Conservation (phyloP, 169 alveolate genomes). For the Cryptosporidium parvum region DNA sequence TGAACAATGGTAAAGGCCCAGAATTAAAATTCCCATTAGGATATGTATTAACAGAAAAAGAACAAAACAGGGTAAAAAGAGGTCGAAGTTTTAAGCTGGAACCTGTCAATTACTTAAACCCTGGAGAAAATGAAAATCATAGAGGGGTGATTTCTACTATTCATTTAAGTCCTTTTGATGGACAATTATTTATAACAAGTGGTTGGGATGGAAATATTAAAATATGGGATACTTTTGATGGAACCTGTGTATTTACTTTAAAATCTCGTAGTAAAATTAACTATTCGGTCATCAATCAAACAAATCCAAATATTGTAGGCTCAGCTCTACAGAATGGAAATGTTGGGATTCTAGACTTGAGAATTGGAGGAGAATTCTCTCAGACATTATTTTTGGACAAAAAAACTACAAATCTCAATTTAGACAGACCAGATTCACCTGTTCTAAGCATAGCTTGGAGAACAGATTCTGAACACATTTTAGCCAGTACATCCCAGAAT, state of each 20-base stretch:
- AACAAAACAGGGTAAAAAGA: slow-evolving; percentile 6
- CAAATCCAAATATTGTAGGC: slow-evolving; percentile 21
- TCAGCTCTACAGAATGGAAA: slow-evolving; percentile 43
- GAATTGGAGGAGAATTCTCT: slow-evolving; percentile 55
- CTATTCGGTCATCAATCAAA: not conserved
- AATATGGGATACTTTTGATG: slow-evolving; percentile 59
- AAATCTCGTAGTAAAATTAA: slow-evolving; percentile 14
- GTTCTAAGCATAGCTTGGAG: slow-evolving; percentile 48
- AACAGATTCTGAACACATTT: slow-evolving; percentile 32
- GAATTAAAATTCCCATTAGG: slow-evolving; percentile 44
- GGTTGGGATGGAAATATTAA: slow-evolving; percentile 71
- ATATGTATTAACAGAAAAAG: slow-evolving; percentile 54
- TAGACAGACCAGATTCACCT: slow-evolving; percentile 39
- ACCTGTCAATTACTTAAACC: slow-evolving; percentile 9
- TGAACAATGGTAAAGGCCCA: slow-evolving; percentile 67
- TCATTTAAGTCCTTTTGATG: slow-evolving; percentile 48
- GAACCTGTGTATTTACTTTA: slow-evolving; percentile 4
- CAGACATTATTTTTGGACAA: slow-evolving; percentile 37
- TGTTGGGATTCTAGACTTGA: slow-evolving; percentile 33
- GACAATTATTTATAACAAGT: slow-evolving; percentile 50
- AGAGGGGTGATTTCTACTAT: slow-evolving; percentile 60
- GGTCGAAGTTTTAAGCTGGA: slow-evolving; percentile 46
- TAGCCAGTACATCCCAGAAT: slow-evolving; percentile 86
- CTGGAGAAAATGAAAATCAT: slow-evolving; percentile 55
- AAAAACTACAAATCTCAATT: slow-evolving; percentile 17